Evolutionary conservation across 2,329 filamentous ascomycete species (phyloP), one percentile per base, ranked within the genome.

Genomic region (Colletotrichum sp.): DNA sequence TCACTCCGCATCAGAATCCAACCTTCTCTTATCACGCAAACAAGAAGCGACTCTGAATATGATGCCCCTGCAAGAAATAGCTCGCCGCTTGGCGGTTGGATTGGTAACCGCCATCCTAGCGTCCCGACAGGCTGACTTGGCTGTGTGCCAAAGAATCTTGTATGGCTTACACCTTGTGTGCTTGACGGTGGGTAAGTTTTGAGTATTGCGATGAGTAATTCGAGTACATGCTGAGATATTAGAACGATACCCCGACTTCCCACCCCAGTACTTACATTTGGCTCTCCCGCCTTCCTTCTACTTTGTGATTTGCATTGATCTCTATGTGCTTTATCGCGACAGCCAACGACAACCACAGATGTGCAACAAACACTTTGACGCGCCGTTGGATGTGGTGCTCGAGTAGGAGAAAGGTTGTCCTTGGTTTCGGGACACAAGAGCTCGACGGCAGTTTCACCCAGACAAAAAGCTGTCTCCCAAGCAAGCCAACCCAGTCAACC

Each of bases 301-400:
- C 39, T 44, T 0, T 0, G 0, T n/a, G 1, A 44, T 44, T 44
- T 44, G 18, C 18, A 0, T 44, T 44, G 39, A 44, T 44, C 0
- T 44, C 16, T 44, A 44, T n/a, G 8, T 0, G 0, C 39, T 44
- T 44, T 44, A n/a, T 0, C 39, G 18, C 39, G 0, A 44, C 0
- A 44, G 18, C 39, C 39, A 44, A 44, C 0, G 39, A 44, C 18
- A 44, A 44, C 18, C 18, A 44, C 9, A n/a, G 0, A 2, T 44
- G 9, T 12, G 0, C 39, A n/a, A 44, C 44, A 0, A 3, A 49
- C 18, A 18, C 0, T 21, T 13, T 7, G 44, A 49, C 44, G 6
- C 8, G 18, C 9, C 0, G 10, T 49, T 21, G 44, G n/a, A 49
- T 0, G 10, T 49, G n/a, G 18, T 21, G 44, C n/a, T 1, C 1